A percentile compares a stretch with the other conserved stretches of the same genome.
Conservation (phyloP, 2,329 filamentous ascomycete species). For the Calonectria pseudoturangicola region DNA sequence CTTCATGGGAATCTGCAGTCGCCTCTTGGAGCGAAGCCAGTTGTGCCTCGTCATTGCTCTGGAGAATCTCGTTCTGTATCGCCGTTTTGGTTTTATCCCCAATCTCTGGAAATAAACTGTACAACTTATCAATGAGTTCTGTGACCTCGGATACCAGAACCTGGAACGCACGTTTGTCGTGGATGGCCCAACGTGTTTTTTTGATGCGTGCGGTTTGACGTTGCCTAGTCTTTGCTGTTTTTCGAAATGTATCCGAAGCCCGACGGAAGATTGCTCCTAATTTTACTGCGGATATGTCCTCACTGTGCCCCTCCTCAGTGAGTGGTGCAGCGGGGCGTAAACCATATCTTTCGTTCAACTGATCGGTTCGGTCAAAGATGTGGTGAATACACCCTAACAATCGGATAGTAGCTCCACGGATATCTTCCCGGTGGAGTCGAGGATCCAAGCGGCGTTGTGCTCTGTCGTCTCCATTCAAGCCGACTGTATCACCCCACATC, state of each 20-base stretch:
- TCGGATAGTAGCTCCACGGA: background rate
- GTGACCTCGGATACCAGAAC: background rate
- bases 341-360: background rate
- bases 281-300: too few relatives aligned
- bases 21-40: too few relatives aligned
- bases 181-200: conserved; percentile 1
- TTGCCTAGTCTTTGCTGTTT: background rate
- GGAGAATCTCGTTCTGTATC: conserved; percentile 5
- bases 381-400: background rate
- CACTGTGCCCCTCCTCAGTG: too few relatives aligned
- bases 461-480: background rate
- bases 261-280: background rate
- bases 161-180: background rate
- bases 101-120: background rate
- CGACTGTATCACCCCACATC: background rate
- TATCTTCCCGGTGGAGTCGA: background rate
- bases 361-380: background rate
- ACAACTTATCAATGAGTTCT: conserved; percentile 14
- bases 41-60: background rate
- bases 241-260: background rate
- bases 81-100: background rate
- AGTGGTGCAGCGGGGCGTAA: background rate
- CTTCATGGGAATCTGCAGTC: background rate
- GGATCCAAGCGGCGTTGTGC: background rate
- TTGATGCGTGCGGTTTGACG: background rate